These are phyloP conservation scores for Russula compacta DNA, from an alignment of 768 basidiomycete species.

Conservation along the genomic window DNA sequence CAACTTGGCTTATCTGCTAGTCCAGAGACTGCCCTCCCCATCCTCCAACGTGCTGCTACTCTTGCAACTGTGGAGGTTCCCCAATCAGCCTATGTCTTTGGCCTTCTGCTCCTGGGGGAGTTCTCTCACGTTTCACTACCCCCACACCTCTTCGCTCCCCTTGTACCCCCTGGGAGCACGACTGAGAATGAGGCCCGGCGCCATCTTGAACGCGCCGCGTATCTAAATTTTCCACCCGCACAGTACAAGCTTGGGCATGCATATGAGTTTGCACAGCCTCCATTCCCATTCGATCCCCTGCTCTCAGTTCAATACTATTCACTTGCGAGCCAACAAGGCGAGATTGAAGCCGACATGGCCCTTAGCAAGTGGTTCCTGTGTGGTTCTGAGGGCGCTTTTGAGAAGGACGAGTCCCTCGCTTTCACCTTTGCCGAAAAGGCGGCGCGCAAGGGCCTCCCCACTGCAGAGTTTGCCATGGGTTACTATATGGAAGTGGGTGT, in stretches of 20 bases:
- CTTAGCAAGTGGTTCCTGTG: constrained; percentile 96
- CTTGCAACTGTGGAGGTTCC: constrained; percentile 67
- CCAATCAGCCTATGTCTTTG: constrained; percentile 83
- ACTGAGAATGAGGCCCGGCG: constrained; percentile 55
- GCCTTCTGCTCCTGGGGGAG: constrained; percentile 78
- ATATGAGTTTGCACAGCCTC: constrained; percentile 83
- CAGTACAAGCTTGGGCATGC: constrained; percentile 91
- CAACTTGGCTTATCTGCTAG: constrained; percentile 61
- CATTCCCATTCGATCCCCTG: constrained; percentile 81
- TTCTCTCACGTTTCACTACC: constrained; percentile 59
- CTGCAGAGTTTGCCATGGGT: constrained; percentile 91
- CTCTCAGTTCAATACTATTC: constrained; percentile 87
- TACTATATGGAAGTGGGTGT: constrained; percentile 94
- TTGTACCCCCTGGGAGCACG: constrained; percentile 42
- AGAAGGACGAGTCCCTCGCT: constrained; percentile 81
- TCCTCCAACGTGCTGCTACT: constrained; percentile 71
- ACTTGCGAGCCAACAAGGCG: constrained; percentile 74
- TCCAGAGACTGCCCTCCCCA: constrained; percentile 50
- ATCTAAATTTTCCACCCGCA: constrained; percentile 72
- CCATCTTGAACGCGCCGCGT: constrained; percentile 79
- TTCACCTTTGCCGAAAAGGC: constrained; percentile 88
- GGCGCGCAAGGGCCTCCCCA: constrained; percentile 60
- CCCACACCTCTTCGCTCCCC: constrained; percentile 41
- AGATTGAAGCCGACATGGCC: constrained; percentile 94
- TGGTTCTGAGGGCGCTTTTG: constrained; percentile 67